These are phyloP conservation scores for Cutaneotrichosporon dermatis DNA, from an alignment of 1,284 basidiomycete species.

Conservation along the genomic window DNA sequence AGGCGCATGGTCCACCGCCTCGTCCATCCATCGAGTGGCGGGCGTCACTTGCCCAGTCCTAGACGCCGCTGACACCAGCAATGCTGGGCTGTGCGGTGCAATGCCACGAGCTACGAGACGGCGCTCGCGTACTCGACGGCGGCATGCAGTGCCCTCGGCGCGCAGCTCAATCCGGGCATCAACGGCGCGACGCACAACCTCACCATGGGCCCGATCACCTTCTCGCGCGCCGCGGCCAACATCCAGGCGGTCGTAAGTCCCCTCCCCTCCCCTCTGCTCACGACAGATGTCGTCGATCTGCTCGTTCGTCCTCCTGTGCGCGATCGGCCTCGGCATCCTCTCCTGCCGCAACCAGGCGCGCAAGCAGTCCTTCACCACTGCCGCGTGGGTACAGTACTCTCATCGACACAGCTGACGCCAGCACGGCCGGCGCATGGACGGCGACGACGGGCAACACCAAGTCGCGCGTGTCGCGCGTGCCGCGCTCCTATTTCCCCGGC, in stretches of 20 bases:
- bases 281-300: constrained; percentile 13
- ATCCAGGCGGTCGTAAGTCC: constrained; percentile 9
- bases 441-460: background rate
- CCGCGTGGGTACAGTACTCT: background rate
- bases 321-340: constrained; percentile 7
- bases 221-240: constrained; percentile 3
- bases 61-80: background rate
- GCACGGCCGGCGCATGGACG: background rate
- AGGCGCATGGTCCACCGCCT: background rate
- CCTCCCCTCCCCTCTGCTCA: background rate
- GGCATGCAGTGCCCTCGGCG: constrained; percentile 1
- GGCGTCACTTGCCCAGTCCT: background rate
- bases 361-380: background rate
- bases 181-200: background rate
- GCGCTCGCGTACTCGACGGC: background rate
- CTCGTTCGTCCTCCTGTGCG: constrained; percentile 2
- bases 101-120: background rate
- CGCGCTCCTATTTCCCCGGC: background rate
- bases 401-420: background rate
- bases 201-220: constrained; percentile 7
- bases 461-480: background rate
- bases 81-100: background rate
- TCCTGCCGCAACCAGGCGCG: constrained; percentile 13
- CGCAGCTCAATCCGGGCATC: background rate
- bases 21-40: background rate